Conservation (phyloP, 139 green algal species). For the Eudorina sp. region DNA sequence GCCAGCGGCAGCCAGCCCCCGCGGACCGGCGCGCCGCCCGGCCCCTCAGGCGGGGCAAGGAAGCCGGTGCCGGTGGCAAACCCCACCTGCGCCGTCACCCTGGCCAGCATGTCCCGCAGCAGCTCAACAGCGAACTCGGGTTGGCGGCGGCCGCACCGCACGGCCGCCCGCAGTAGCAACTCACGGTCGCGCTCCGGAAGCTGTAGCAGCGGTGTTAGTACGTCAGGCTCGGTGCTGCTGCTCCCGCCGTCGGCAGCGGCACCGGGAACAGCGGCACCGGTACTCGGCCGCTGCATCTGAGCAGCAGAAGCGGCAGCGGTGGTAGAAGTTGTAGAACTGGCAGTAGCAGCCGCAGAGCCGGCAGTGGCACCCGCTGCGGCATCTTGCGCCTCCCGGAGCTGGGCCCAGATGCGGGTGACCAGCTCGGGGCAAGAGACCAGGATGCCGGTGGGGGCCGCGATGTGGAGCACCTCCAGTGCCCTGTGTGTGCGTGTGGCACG, state of each 20-base stretch:
- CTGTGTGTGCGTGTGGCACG: neutral
- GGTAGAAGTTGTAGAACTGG: neutral
- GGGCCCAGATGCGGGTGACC: neutral
- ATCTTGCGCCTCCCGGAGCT: neutral
- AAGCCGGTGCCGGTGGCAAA: neutral
- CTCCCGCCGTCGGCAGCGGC: no score
- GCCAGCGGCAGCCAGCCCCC: neutral
- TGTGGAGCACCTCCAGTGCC: neutral
- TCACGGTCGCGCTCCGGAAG: neutral
- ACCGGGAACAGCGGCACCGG: neutral
- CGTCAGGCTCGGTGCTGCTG: no score
- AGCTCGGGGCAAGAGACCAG: neutral
- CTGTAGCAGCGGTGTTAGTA: no score
- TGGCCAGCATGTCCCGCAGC: neutral
- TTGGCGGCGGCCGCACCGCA: neutral
- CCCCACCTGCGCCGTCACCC: neutral
- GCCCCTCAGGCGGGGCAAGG: no score
- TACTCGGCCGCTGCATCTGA: neutral
- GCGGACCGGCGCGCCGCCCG: no score
- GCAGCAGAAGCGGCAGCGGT: neutral
- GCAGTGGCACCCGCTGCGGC: neutral
- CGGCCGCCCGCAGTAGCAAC: neutral
- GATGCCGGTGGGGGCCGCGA: neutral
- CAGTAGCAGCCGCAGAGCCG: neutral
- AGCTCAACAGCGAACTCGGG: neutral